Evolutionary conservation across 75 land plant species (phyloP).

Genomic region (Isoetes taiwanensis): DNA sequence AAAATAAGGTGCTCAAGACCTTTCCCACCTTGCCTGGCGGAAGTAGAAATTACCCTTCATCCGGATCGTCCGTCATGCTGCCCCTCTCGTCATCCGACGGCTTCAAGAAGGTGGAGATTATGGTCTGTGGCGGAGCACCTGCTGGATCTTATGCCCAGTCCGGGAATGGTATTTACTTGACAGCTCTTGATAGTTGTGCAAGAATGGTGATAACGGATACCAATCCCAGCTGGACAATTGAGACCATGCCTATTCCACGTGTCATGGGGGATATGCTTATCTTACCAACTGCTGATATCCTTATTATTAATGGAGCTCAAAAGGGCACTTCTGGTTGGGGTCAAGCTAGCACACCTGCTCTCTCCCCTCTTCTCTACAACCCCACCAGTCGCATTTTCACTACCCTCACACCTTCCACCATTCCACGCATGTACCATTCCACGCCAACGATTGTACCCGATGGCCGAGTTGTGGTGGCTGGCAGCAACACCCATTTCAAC

Average conservation of each 20-base stretch:
- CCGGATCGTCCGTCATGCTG: constrained; percentile 23
- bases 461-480: not conserved
- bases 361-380: constrained; percentile 4
- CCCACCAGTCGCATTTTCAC: not conserved
- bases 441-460: not conserved
- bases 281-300: constrained; percentile 34
- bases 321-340: constrained; percentile 35
- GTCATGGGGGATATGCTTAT: constrained; percentile 45
- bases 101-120: constrained; percentile 10
- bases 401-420: not conserved
- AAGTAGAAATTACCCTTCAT: constrained; percentile 17
- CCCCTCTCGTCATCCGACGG: constrained; percentile 5
- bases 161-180: not conserved
- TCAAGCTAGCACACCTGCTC: not conserved
- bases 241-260: constrained; percentile 41
- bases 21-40: constrained; percentile 34
- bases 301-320: constrained; percentile 43
- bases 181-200: constrained; percentile 17
- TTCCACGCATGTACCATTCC: not conserved
- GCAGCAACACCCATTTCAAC: not conserved
- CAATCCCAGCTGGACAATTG: constrained; percentile 33
- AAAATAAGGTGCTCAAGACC: constrained; percentile 11
- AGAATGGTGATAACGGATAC: constrained; percentile 31
- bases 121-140: constrained; percentile 18
- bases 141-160: not conserved